phyloP scores from a whole-genome alignment of 2,329 filamentous ascomycete species.

The Juglanconis juglandina region DNA sequence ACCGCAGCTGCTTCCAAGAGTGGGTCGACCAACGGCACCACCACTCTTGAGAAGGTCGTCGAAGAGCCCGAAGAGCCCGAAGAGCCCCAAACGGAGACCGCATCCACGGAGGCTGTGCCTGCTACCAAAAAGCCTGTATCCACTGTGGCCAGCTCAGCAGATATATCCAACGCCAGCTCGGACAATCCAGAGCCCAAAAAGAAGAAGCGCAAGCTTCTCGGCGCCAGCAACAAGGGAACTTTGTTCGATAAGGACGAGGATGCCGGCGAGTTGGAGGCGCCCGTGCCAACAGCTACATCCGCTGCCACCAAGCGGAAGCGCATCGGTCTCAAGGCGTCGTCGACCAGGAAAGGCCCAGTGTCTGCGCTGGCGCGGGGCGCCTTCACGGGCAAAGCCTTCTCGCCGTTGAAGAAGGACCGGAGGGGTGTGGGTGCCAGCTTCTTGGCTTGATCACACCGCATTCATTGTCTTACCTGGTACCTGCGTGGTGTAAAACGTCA shows the following conservation, averaged over 20 bases:
- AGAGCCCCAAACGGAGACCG: slow-evolving; percentile 31
- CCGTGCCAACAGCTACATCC: slow-evolving; percentile 6
- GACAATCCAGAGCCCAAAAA: slow-evolving; percentile 45
- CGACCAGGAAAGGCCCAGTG: slow-evolving; percentile 13
- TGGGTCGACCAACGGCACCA: slow-evolving; percentile 27
- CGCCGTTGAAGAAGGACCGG: slow-evolving; percentile 68
- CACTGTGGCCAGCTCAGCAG: slow-evolving; percentile 10
- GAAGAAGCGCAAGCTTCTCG: slow-evolving; percentile 72
- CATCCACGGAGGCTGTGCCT: slow-evolving; percentile 24
- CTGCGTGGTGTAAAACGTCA: not conserved
- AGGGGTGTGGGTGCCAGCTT: slow-evolving; percentile 62
- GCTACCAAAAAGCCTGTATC: slow-evolving; percentile 24
- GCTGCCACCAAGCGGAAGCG: slow-evolving; percentile 22
- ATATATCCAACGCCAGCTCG: slow-evolving; percentile 3
- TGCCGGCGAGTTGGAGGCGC: slow-evolving; percentile 42
- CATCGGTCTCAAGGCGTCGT: slow-evolving; percentile 19
- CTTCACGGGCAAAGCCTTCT: slow-evolving; percentile 58
- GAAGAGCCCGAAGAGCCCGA: slow-evolving; percentile 31
- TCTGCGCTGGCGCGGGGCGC: slow-evolving; percentile 36
- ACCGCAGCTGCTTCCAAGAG: slow-evolving; percentile 27
- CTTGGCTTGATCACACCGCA: slow-evolving; percentile 37
- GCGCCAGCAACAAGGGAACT: slow-evolving; percentile 59
- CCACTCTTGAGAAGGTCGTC: slow-evolving; percentile 36
- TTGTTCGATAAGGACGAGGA: slow-evolving; percentile 68
- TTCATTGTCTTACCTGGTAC: not conserved